Base-by-base conservation (phyloP, 139 green algal genomes). In the Pycnococcus provasolii region DNA sequence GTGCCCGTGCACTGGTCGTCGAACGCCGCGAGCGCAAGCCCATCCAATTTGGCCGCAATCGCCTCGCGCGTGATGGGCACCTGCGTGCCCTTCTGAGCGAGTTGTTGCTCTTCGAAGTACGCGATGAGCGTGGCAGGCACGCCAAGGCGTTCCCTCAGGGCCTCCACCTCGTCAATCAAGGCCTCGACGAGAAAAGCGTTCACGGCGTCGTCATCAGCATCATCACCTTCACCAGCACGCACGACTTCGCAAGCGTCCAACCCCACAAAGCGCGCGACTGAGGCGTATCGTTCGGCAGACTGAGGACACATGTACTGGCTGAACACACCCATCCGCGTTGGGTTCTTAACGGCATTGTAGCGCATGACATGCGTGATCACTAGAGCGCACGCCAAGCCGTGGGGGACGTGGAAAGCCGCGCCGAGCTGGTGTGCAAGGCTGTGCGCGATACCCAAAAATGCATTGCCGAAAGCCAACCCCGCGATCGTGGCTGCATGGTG, bases 381-480 rank as follows among this genome's bases (percentile, higher is more conserved):
- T 42, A 72, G 42, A 1, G 83, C 83, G 58, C 88, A 88, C 65
- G 83, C 83, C 64, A 86, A 70, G 67, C 82, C 76, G 67, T 89
- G 83, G 0, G 83, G 61, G 5, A 89, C 55, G 66, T 90, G 83
- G 73, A 79, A 82, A 13, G 42, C 4, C 2, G 3, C 39, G 1
- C 79, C 80, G 2, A 86, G 76, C 74, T 84, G 79, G 72, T 83
- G 76, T 4, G 79, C 80, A 71, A 88, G 70, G 43, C 78, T 87
- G 80, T 90, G 83, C 77, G 81, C 88, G 45, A 89, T 76, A 53
- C 83, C 83, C 53, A 89, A 75, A 76, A 89, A 89, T 3, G 83
- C 83, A 69, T 89, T 89, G 62, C 75, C 83, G 63, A 89, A 89
- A 40, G 83, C 80, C 83, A 90, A 89, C 63, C 83, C 83, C 8